Evolutionary conservation across 164 flowering plant species (phyloP).

Genomic region (Magnolia changhungtana): DNA sequence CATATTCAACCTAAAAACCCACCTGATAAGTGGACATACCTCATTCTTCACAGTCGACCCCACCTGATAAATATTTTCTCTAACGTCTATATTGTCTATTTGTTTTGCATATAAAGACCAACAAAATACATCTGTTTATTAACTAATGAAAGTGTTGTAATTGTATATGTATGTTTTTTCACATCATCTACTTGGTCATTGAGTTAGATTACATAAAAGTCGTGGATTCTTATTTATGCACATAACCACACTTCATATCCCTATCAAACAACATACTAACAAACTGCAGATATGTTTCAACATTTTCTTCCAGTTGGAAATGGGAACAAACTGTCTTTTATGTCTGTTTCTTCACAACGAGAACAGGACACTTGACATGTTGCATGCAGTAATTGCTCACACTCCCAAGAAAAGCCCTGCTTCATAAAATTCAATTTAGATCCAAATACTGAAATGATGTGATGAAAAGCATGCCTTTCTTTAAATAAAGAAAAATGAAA

Average conservation of each 20-base stretch:
- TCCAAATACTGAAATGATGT: background rate
- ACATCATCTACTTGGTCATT: background rate
- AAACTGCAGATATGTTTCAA: background rate
- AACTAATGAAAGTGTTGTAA: too few relatives aligned
- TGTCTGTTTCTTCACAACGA: slow-evolving; percentile 34
- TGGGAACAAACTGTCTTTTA: slow-evolving; percentile 4
- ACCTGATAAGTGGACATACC: too few relatives aligned
- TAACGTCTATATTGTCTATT: too few relatives aligned
- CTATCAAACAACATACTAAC: background rate
- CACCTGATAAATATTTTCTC: too few relatives aligned
- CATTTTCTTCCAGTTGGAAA: background rate
- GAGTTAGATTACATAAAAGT: background rate
- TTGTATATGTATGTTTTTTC: too few relatives aligned
- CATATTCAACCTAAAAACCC: too few relatives aligned
- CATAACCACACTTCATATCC: background rate
- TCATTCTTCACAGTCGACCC: too few relatives aligned
- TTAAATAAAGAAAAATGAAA: too few relatives aligned
- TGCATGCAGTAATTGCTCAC: slow-evolving; percentile 43
- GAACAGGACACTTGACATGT: slow-evolving; percentile 43
- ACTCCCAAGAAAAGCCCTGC: slow-evolving; percentile 43
- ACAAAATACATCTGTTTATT: too few relatives aligned
- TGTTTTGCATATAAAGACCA: too few relatives aligned
- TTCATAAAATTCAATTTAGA: slow-evolving; percentile 8
- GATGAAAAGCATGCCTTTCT: background rate
- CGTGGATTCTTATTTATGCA: too few relatives aligned